A percentile compares a stretch with the other conserved stretches of the same genome.
Conservation (phyloP, 495 filamentous ascomycete species). For the Niebla homalea region DNA sequence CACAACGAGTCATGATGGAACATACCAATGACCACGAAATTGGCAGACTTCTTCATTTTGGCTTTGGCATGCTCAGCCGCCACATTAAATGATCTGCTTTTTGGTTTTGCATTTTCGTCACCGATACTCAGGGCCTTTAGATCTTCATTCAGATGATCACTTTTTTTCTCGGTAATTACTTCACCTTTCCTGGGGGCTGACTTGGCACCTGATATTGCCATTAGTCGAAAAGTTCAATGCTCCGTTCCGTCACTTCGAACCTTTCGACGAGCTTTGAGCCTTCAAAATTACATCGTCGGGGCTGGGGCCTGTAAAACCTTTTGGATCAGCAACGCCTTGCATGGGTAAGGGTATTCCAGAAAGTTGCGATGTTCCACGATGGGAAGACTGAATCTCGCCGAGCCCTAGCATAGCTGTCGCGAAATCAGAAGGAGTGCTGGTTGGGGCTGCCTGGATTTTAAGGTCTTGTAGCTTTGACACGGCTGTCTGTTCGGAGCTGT, state of each 20-base stretch:
- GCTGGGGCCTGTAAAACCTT: conserved; percentile 78
- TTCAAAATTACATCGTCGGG: conserved; percentile 82
- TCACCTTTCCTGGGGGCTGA: conserved; percentile 37
- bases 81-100: conserved; percentile 80
- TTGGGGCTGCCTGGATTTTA: too few species aligned
- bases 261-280: conserved; percentile 71
- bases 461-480: too few species aligned
- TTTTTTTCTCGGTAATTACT: conserved; percentile 28
- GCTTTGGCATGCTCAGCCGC: conserved; percentile 64
- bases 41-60: conserved; percentile 66
- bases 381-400: conserved; percentile 17
- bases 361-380: conserved; percentile 32
- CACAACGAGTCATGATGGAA: background rate
- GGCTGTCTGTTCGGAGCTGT: too few species aligned
- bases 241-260: conserved; percentile 41
- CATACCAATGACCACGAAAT: conserved; percentile 90
- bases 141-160: conserved; percentile 25
- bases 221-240: background rate
- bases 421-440: conserved; percentile 46
- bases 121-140: conserved; percentile 46
- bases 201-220: conserved; percentile 22
- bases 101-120: conserved; percentile 56
- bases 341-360: conserved; percentile 20
- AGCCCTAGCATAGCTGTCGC: conserved; percentile 52
- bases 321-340: conserved; percentile 27